A percentile compares a stretch with the other conserved stretches of the same genome.
These are phyloP conservation scores for Conticribra weissflogii DNA, from an alignment of 108 stramenopile species.

Conservation along the genomic window DNA sequence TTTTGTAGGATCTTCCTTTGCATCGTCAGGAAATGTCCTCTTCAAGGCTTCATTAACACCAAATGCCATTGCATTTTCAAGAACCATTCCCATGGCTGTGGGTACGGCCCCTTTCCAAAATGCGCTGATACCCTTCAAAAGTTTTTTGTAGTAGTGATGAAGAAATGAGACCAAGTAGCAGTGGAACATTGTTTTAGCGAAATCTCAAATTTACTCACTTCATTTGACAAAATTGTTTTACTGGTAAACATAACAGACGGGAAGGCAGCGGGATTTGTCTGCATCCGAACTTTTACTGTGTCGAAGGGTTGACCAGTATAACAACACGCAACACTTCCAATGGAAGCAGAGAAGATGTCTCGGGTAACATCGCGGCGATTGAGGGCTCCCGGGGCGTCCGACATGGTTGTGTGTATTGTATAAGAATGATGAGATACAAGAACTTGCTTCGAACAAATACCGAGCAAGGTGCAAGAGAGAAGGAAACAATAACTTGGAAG, in stretches of 20 bases:
- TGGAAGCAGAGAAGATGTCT: conserved; percentile 84
- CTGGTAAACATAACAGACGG: conserved; percentile 53
- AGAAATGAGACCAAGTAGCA: neutral
- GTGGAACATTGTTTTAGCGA: neutral
- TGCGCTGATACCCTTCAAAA: conserved; percentile 46
- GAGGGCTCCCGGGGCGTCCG: conserved; percentile 19
- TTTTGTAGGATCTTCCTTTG: conserved; percentile 36
- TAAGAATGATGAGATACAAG: neutral
- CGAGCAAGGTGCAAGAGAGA: too few species aligned
- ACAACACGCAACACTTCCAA: conserved; percentile 80
- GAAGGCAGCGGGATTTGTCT: conserved; percentile 68
- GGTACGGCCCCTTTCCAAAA: conserved; percentile 90
- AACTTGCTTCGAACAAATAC: conserved; percentile 11
- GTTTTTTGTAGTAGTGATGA: conserved; percentile 3
- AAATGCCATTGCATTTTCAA: conserved; percentile 92
- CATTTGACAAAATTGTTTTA: conserved; percentile 56
- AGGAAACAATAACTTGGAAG: too few species aligned
- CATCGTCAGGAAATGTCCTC: conserved; percentile 78
- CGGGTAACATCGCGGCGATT: conserved; percentile 73
- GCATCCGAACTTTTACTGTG: conserved; percentile 89
- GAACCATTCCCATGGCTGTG: conserved; percentile 85
- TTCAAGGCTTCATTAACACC: conserved; percentile 90
- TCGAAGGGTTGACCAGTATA: conserved; percentile 88
- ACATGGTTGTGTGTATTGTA: neutral
- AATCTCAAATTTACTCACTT: conserved; percentile 30